Conservation (phyloP, 495 filamentous ascomycete genomes). For the Penicillium paradoxum region DNA sequence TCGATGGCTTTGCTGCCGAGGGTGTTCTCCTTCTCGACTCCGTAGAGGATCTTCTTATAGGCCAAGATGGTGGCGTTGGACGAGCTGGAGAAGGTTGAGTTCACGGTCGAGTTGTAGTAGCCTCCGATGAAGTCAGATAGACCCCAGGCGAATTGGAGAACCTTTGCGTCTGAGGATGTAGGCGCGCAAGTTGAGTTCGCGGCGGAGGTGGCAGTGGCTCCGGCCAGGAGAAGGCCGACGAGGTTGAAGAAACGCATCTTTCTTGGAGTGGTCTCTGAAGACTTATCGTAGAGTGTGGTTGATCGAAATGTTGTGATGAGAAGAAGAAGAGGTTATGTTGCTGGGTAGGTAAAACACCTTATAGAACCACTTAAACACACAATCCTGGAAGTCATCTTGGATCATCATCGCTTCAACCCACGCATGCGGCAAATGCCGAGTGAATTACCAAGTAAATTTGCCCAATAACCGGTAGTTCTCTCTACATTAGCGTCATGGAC, state of each 20-base stretch:
- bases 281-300: neutral
- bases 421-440: neutral
- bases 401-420: neutral
- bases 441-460: neutral
- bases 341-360: neutral
- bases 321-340: neutral
- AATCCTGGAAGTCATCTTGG: neutral
- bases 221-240: neutral
- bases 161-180: slow-evolving; percentile 16
- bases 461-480: neutral
- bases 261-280: neutral
- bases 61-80: slow-evolving; percentile 9
- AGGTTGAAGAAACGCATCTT: slow-evolving; percentile 1
- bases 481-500: slow-evolving; percentile 2
- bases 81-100: slow-evolving; percentile 17
- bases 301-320: neutral
- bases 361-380: neutral
- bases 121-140: slow-evolving; percentile 22
- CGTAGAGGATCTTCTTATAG: slow-evolving; percentile 21
- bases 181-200: slow-evolving; percentile 15
- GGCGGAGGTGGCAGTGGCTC: neutral
- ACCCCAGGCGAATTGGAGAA: slow-evolving; percentile 24
- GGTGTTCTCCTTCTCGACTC: slow-evolving; percentile 24
- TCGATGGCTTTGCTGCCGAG: slow-evolving; percentile 24
- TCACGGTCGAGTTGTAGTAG: slow-evolving; percentile 26